Percentiles rank a stretch among this genome's conserved stretches.
These are phyloP conservation scores for Imleria badia DNA, from an alignment of 768 basidiomycete species.

Conservation along the genomic window DNA sequence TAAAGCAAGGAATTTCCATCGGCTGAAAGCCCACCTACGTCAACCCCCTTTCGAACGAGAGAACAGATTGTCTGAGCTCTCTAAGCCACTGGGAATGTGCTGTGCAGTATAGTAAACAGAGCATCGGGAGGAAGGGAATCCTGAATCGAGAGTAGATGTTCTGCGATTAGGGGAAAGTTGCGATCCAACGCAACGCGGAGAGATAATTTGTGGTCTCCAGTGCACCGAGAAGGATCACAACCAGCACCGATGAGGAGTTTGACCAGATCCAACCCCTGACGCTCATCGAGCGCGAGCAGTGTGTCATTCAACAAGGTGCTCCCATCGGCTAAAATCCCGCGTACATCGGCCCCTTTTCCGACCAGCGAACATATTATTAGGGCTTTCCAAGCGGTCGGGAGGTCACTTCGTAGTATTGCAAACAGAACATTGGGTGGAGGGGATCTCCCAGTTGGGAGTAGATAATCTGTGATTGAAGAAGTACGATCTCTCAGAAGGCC, in stretches of 20 bases:
- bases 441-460: neutral
- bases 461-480: neutral
- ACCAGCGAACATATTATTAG: neutral
- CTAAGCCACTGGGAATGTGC: neutral
- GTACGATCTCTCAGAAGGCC: neutral
- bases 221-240: neutral
- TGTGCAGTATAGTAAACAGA: neutral
- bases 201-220: neutral
- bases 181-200: conserved; percentile 4
- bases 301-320: neutral
- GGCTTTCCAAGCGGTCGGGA: neutral
- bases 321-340: neutral
- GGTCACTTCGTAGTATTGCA: neutral
- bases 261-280: too few relatives aligned
- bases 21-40: neutral
- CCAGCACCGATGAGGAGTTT: conserved; percentile 4
- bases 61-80: neutral
- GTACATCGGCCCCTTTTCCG: neutral
- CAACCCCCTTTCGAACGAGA: neutral
- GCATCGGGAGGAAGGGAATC: neutral
- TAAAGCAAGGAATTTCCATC: neutral
- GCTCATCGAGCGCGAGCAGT: too few relatives aligned
- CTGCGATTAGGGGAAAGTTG: neutral
- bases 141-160: neutral
- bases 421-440: neutral